Conservation (phyloP, 805 yeast species). For the Suhomyces kilbournensis region DNA sequence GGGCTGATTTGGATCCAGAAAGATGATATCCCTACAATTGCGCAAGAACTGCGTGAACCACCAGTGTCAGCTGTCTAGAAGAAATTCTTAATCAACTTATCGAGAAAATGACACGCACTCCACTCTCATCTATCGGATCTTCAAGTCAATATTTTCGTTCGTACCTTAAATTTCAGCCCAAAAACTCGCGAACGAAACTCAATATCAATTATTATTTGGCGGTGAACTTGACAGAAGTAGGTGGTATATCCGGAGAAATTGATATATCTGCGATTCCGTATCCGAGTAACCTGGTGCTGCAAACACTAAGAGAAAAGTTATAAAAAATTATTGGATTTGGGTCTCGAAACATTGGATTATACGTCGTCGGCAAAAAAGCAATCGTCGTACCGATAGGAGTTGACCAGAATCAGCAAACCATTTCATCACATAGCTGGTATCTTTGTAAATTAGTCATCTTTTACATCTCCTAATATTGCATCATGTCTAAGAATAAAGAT, state of each 20-base stretch:
- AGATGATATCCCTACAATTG: background rate
- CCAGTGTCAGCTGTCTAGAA: background rate
- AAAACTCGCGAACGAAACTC: background rate
- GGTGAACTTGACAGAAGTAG: background rate
- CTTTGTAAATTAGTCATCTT: background rate
- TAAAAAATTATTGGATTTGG: background rate
- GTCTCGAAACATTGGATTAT: background rate
- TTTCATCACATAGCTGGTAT: background rate
- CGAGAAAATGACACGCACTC: background rate
- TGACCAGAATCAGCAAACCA: background rate
- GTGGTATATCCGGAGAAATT: background rate
- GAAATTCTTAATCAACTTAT: background rate
- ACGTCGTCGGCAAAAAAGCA: background rate
- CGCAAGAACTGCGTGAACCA: background rate
- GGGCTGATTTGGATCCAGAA: background rate
- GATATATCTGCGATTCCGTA: background rate
- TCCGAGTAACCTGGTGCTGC: background rate
- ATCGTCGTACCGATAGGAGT: background rate
- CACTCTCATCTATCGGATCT: background rate
- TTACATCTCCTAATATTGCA: background rate
- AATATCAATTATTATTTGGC: background rate
- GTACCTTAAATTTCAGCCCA: background rate
- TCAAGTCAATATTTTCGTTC: background rate
- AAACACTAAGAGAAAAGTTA: background rate
- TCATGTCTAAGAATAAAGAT: constrained; percentile 21